Percentiles rank a stretch among this genome's conserved stretches.
phyloP scores from a whole-genome alignment of 2,329 filamentous ascomycete genomes.

The Scopulariopsis brevicaulis region DNA sequence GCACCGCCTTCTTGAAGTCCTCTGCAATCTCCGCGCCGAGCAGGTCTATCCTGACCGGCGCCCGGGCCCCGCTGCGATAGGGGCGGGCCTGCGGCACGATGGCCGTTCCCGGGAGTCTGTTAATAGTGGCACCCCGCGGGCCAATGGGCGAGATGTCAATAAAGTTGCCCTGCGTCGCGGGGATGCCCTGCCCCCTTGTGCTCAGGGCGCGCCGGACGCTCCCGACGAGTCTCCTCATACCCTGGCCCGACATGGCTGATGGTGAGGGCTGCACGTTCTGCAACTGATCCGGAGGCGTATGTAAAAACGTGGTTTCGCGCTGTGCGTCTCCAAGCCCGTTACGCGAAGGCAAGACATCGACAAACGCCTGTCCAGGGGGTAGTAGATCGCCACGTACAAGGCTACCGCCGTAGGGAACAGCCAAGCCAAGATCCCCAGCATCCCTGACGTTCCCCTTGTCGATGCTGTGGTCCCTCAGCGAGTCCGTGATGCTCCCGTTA shows the following conservation, averaged over 20 bases:
- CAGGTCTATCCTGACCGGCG: constrained; percentile 63
- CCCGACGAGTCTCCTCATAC: constrained; percentile 77
- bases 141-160: constrained; percentile 36
- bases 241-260: constrained; percentile 55
- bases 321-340: constrained; percentile 31
- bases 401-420: constrained; percentile 64
- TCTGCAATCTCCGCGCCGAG: constrained; percentile 69
- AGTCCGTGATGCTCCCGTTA: constrained; percentile 80
- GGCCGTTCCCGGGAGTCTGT: constrained; percentile 47
- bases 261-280: constrained; percentile 35
- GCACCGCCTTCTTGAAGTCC: constrained; percentile 66
- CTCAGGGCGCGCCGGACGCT: constrained; percentile 77
- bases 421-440: constrained; percentile 31
- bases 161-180: constrained; percentile 33
- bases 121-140: constrained; percentile 41
- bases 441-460: constrained; percentile 36
- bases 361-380: constrained; percentile 71
- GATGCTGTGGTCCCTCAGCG: constrained; percentile 55
- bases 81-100: constrained; percentile 44
- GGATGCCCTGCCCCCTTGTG: constrained; percentile 35
- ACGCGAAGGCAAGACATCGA: constrained; percentile 50
- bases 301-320: constrained; percentile 42
- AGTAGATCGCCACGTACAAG: constrained; percentile 80
- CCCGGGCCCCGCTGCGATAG: constrained; percentile 26
- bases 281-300: constrained; percentile 21